These are phyloP conservation scores for Phytophthora citrophthora DNA, from an alignment of 352 stramenopile species.

Conservation along the genomic window DNA sequence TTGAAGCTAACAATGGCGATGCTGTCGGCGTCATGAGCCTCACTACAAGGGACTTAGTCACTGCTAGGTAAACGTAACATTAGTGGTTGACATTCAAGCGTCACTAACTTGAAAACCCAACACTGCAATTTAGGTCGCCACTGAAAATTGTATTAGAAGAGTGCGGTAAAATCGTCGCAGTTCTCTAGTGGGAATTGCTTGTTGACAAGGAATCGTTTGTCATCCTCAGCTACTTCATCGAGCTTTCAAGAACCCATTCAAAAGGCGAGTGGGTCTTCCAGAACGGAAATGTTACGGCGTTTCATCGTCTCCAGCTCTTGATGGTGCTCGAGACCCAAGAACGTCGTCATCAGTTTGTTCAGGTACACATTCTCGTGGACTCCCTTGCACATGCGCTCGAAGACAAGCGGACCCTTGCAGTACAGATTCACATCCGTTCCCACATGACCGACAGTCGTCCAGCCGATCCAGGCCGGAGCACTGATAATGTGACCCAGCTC, in stretches of 20 bases:
- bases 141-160: no score
- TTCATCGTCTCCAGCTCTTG: constrained; percentile 67
- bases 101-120: no score
- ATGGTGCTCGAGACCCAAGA: constrained; percentile 63
- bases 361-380: constrained; percentile 74
- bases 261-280: constrained; percentile 31
- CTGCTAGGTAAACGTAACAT: no score
- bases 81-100: no score
- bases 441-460: constrained; percentile 69
- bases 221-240: no score
- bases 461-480: constrained; percentile 49
- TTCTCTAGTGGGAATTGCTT: no score
- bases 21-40: no score
- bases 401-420: constrained; percentile 64
- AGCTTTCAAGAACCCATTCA: constrained; percentile 48
- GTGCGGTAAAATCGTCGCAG: no score
- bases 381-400: constrained; percentile 70
- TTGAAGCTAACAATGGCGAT: neutral
- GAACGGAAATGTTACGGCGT: constrained; percentile 45
- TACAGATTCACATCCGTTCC: constrained; percentile 79
- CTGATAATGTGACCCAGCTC: constrained; percentile 60
- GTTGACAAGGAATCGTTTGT: no score
- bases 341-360: constrained; percentile 82
- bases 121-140: no score
- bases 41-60: no score